Evolutionary conservation across 352 stramenopile species (phyloP), one percentile per base, ranked within the genome.

Genomic region (Phytophthora macrochlamydospora): DNA sequence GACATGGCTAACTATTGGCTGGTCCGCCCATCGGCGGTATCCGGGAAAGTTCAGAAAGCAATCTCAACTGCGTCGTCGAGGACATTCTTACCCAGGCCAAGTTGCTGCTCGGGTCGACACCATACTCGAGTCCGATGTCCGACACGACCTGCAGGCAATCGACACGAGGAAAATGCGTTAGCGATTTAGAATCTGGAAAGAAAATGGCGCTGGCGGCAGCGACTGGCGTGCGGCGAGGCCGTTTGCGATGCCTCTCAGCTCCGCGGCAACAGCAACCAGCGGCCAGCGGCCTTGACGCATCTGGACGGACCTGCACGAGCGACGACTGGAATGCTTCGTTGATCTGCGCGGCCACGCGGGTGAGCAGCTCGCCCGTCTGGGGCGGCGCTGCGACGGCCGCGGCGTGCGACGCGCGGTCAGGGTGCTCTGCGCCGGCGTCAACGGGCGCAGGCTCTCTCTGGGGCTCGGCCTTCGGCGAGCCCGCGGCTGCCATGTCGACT

Each of bases 281-380:
- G 1, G 14, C 38, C 18, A 45, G 3, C 11, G 8, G 38, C 11
- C 11, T 5, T 43, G 37, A 45, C 2, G 18, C 11, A 45, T 2
- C 7, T 11, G 1, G 12, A 67, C 67, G 56, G 56, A 79, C 71
- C 71, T 79, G 65, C 13, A 65, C 51, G 24, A 79, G 60, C 31
- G 71, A 76, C 38, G 68, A 67, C 59, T 79, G 71, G 62, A 79
- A 79, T 42, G 71, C 69, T 53, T 71, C 60, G 51, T 70, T 76
- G 45, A 79, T 69, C 65, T 79, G 67, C 29, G 68, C 50, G 33
- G 68, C 71, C 31, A 79, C 68, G 48, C 69, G 67, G 45, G 42
- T 55, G 8, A 79, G 65, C 18, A 79, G 38, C 45, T 71, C 71
- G 38, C 67, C 57, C 14, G 67, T 74, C 42, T 62, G 60, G 44